Evolutionary conservation across 2,329 filamentous ascomycete genomes (phyloP), one percentile per base, ranked within the genome.

Genomic region (Hypoxylon sp.): DNA sequence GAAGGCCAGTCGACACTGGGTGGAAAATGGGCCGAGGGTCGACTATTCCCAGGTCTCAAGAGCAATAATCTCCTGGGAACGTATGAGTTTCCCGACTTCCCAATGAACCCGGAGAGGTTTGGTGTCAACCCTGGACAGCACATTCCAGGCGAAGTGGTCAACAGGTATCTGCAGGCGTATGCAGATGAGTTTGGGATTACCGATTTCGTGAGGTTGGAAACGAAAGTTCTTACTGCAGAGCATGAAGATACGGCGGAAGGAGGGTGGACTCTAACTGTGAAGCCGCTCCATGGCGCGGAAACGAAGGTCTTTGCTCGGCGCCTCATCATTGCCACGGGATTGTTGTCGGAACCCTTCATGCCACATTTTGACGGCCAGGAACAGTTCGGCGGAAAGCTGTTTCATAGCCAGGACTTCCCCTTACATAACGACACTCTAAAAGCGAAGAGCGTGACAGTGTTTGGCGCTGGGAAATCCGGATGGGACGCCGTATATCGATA

Each of bases 41-140:
- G 87, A 1, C 70, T 90, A 0, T 88, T 91, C 66, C 81, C 84
- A 0, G 84, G 82, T 1, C 76, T 93, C 37, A 88, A 84, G 62
- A 85, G 82, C 43, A 92, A 93, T 69, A 91, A 91, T 63, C 79
- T 90, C 66, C 68, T 86, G 7, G 88, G 88, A 2, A 87, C 83
- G 0, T 90, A 86, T 60, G 87, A 92, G 67, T 91, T 82, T 62
- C 82, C 83, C 0, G 89, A 90, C 61, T 90, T 89, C 52, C 86
- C 87, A 12, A 87, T 92, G 83, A 75, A 78, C 50, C 69, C 73
- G 5, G 77, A 77, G 13, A 80, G 52, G 57, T 76, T 76, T 49
- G 73, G 68, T 16, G 74, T 80, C 27, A 73, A 68, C 34, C 42
- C 54, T 5, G 80, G 79, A 11, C 66, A 85, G 41, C 83, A 88